Conservation (phyloP, 2,329 filamentous ascomycete genomes). For the Botrytis squamosa region DNA sequence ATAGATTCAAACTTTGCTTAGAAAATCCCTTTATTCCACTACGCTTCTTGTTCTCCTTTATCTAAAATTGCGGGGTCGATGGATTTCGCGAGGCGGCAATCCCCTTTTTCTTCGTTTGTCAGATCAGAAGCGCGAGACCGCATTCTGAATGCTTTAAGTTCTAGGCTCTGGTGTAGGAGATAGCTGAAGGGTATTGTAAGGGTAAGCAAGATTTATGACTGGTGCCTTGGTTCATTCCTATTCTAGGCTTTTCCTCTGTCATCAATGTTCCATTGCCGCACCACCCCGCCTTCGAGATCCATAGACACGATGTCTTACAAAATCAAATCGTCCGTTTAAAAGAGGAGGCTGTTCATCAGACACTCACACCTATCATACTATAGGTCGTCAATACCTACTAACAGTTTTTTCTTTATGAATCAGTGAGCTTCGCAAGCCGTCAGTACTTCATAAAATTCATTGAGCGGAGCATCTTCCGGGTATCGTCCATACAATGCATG, state of each 20-base stretch:
- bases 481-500: not conserved
- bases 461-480: not conserved
- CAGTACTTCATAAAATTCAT: accelerated
- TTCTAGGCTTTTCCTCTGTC: not conserved
- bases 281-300: not conserved
- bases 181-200: not conserved
- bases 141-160: no score
- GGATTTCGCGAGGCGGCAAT: not conserved
- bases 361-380: not conserved
- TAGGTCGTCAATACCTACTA: not conserved
- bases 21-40: not conserved
- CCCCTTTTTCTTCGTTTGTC: not conserved
- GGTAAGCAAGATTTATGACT: not conserved
- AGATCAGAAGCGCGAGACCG: not conserved
- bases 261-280: not conserved
- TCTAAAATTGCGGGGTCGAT: not conserved
- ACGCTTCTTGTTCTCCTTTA: not conserved
- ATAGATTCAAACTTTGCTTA: not conserved
- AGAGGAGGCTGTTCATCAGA: not conserved
- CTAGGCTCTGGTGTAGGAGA: not conserved
- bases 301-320: no score
- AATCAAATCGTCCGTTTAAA: not conserved
- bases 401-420: not conserved
- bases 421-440: not conserved
- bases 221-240: not conserved